phyloP scores from a whole-genome alignment of 805 yeast genomes.

The Phaffomyces antillensis region DNA sequence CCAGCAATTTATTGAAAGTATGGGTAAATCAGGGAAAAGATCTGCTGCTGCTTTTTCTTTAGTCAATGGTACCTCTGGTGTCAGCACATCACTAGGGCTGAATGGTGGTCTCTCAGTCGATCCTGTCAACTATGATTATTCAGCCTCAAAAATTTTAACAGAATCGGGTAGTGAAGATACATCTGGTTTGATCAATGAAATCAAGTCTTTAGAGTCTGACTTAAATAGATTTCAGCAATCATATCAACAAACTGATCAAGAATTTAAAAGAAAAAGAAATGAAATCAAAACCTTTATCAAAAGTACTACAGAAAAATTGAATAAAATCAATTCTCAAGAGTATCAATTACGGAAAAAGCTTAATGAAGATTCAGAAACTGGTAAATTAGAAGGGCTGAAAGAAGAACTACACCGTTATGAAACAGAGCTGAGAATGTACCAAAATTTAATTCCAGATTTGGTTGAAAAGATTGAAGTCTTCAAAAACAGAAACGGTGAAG shows the following conservation, averaged over 20 bases:
- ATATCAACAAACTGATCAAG: slow-evolving; percentile 6
- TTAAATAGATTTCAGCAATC: background rate
- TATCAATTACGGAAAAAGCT: slow-evolving; percentile 32
- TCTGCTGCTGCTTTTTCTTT: slow-evolving; percentile 41
- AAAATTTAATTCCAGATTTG: slow-evolving; percentile 22
- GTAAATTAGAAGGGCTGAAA: slow-evolving; percentile 27
- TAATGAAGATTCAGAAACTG: slow-evolving; percentile 38
- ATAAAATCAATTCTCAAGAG: slow-evolving; percentile 19
- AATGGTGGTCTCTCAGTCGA: slow-evolving; percentile 43
- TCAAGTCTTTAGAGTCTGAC: background rate
- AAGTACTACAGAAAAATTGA: background rate
- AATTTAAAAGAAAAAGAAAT: slow-evolving; percentile 12
- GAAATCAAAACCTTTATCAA: slow-evolving; percentile 2
- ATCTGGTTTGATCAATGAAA: slow-evolving; percentile 10
- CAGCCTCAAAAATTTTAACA: slow-evolving; percentile 10
- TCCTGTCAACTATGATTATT: slow-evolving; percentile 39
- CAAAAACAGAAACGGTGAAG: slow-evolving; percentile 2
- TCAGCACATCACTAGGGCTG: slow-evolving; percentile 31
- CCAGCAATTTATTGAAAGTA: slow-evolving; percentile 24
- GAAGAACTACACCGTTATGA: slow-evolving; percentile 5
- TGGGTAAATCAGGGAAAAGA: slow-evolving; percentile 26
- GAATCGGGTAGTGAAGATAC: slow-evolving; percentile 11
- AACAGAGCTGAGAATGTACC: slow-evolving; percentile 5
- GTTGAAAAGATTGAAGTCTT: slow-evolving; percentile 13
- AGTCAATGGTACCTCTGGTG: slow-evolving; percentile 37